These are phyloP conservation scores for Penicillium sp. DNA, from an alignment of 2,329 filamentous ascomycete genomes.

Conservation along the genomic window DNA sequence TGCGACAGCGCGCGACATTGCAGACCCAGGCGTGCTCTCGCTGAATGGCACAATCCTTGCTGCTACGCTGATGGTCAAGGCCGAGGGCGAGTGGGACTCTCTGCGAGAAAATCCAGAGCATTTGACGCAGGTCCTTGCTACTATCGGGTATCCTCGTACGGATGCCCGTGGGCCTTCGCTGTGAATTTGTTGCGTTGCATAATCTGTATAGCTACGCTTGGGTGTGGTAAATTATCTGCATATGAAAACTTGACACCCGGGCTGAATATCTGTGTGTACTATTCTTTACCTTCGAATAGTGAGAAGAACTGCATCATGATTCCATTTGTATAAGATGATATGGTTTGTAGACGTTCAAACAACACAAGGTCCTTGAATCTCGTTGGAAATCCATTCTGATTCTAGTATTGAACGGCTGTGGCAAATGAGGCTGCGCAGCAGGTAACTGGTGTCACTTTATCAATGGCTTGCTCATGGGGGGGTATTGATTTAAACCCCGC, in stretches of 20 bases:
- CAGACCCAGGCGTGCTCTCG: conserved; percentile 45
- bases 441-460: too few species aligned
- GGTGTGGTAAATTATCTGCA: not conserved
- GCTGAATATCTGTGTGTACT: not conserved
- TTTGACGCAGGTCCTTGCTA: conserved; percentile 46
- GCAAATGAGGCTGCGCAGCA: too few species aligned
- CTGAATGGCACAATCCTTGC: conserved; percentile 59
- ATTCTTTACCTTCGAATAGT: not conserved
- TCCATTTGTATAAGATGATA: too few species aligned
- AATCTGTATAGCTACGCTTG: not conserved
- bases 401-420: too few species aligned
- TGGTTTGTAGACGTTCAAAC: too few species aligned
- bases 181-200: not conserved
- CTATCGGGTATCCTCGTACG: conserved; percentile 42
- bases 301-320: too few species aligned
- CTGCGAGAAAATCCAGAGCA: conserved; percentile 43
- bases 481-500: too few species aligned
- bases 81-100: conserved; percentile 53
- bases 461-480: too few species aligned
- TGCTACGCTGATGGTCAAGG: conserved; percentile 60
- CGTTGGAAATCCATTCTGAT: too few species aligned
- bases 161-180: conserved; percentile 6
- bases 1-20: conserved; percentile 32
- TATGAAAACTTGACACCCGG: not conserved
- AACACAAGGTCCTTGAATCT: too few species aligned